phyloP scores from a whole-genome alignment of 768 basidiomycete species.

The Boletus sp. region DNA sequence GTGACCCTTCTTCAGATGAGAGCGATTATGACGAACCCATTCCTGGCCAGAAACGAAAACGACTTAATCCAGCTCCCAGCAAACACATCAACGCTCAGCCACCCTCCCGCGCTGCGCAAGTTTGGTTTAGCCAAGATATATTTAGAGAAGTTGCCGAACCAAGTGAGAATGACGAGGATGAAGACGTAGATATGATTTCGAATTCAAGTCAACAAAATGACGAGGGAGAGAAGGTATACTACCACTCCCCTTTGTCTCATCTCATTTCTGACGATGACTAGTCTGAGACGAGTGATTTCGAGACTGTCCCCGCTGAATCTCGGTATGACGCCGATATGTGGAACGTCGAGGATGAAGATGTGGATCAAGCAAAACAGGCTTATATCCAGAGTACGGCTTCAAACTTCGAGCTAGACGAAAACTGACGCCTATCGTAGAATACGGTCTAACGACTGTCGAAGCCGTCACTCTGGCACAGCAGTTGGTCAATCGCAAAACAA shows the following conservation, averaged over 20 bases:
- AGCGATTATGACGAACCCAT: conserved; percentile 40
- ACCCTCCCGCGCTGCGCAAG: conserved; percentile 57
- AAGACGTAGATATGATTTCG: conserved; percentile 24
- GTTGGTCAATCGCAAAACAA: conserved; percentile 87
- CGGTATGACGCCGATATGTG: conserved; percentile 66
- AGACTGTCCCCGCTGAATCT: conserved; percentile 64
- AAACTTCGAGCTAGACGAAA: background rate
- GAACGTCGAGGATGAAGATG: conserved; percentile 77
- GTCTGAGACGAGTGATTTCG: conserved; percentile 52
- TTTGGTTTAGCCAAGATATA: conserved; percentile 97
- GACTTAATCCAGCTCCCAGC: conserved; percentile 36
- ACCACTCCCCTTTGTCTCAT: background rate
- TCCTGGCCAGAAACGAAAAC: conserved; percentile 42
- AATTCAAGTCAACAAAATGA: conserved; percentile 35
- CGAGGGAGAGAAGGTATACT: conserved; percentile 27
- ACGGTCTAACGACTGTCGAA: conserved; percentile 83
- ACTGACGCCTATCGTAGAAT: conserved; percentile 45
- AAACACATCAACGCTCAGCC: conserved; percentile 35
- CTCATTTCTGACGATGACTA: conserved; percentile 16
- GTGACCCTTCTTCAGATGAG: conserved; percentile 52
- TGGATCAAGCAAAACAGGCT: conserved; percentile 63
- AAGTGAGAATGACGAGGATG: conserved; percentile 27
- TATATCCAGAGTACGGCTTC: conserved; percentile 61
- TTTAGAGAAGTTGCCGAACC: conserved; percentile 58
- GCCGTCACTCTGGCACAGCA: conserved; percentile 89